phyloP scores from a whole-genome alignment of 129 eudicot genomes.

The Oenanthe sinensis region DNA sequence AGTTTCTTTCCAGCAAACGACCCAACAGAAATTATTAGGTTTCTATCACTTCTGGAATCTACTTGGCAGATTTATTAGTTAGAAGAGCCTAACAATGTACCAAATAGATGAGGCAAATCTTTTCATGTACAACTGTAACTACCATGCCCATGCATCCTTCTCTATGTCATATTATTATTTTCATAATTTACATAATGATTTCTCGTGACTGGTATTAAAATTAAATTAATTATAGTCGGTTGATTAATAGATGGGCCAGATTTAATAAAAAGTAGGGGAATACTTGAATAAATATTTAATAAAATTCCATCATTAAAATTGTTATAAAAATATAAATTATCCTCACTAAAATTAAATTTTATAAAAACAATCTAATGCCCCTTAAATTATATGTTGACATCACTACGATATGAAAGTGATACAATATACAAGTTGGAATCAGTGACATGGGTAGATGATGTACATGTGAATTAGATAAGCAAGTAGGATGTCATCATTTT shows the following conservation, averaged over 20 bases:
- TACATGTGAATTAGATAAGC: background rate
- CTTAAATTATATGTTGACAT: background rate
- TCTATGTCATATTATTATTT: background rate
- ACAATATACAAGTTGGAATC: background rate
- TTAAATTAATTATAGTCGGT: background rate
- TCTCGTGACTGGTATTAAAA: no score
- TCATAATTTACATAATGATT: background rate
- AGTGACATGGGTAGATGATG: background rate
- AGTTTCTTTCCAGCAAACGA: background rate
- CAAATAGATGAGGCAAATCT: background rate
- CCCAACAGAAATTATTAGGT: background rate
- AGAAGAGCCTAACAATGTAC: background rate
- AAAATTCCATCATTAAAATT: no score
- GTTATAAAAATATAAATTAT: no score
- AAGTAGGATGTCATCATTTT: background rate
- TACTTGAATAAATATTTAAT: no score
- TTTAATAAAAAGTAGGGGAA: no score
- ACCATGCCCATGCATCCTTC: no score
- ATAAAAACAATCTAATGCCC: no score
- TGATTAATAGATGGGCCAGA: no score
- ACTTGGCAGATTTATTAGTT: background rate
- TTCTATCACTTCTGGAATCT: background rate
- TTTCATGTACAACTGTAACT: no score
- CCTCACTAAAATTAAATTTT: no score
- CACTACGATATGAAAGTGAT: background rate